phyloP scores from a whole-genome alignment of 176 grass and related monocot species.

The Oryza coarctata region DNA sequence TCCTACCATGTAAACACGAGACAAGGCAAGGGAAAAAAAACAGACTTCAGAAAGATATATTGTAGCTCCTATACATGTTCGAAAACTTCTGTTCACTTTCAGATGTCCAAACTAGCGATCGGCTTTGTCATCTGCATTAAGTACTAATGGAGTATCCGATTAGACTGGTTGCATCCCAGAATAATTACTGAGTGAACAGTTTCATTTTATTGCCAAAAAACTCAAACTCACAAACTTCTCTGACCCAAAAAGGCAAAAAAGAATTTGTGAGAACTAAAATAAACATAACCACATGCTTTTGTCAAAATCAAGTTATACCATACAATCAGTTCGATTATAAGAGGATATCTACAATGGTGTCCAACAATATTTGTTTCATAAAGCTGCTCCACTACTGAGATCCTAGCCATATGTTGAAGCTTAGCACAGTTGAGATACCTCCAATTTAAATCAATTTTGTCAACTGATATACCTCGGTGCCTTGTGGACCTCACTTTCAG shows the following conservation, averaged over 20 bases:
- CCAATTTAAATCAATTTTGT: neutral
- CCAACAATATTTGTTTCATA: neutral
- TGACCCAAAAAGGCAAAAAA: neutral
- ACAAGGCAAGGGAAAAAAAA: no score
- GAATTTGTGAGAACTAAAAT: neutral
- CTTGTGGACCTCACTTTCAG: conserved; percentile 28
- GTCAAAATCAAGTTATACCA: neutral
- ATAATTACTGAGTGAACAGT: neutral
- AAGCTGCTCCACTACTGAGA: neutral
- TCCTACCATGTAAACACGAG: neutral
- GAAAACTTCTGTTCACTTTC: no score
- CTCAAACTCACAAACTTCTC: neutral
- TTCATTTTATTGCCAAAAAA: neutral
- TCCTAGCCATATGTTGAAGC: neutral
- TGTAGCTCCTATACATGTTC: neutral
- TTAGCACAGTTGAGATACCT: neutral
- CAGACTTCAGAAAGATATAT: neutral
- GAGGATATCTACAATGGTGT: conserved; percentile 21
- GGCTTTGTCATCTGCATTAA: neutral
- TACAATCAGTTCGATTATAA: conserved; percentile 11
- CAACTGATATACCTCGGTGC: neutral
- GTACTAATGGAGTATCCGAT: neutral
- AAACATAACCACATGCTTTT: neutral
- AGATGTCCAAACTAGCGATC: no score
- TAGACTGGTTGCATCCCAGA: neutral